phyloP scores from a whole-genome alignment of 129 eudicot genomes.

The Lactuca sativa region DNA sequence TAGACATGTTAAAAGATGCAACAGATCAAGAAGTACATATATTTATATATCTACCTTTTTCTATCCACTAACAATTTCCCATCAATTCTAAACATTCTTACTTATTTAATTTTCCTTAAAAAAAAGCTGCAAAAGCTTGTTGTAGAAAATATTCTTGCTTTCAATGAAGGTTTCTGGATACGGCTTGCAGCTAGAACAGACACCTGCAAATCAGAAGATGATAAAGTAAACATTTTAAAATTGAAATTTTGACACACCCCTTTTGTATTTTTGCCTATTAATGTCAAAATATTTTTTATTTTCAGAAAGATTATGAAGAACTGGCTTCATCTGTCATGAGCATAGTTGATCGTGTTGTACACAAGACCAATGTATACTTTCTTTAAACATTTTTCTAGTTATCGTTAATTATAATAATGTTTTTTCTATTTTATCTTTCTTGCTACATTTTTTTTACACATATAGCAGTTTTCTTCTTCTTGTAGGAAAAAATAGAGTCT shows the following conservation, averaged over 20 bases:
- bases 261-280: conserved; percentile 8
- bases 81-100: conserved; percentile 4
- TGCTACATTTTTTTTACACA: conserved; percentile 19
- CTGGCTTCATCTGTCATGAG: conserved; percentile 78
- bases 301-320: conserved; percentile 93
- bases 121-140: conserved; percentile 83
- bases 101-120: conserved; percentile 7
- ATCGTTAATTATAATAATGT: too few relatives aligned
- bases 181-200: conserved; percentile 97
- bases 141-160: conserved; percentile 89
- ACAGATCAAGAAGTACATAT: conserved; percentile 67
- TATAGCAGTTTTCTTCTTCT: conserved; percentile 35
- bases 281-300: conserved; percentile 16
- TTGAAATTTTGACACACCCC: conserved; percentile 18
- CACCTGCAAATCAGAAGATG: conserved; percentile 93
- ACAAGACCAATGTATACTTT: conserved; percentile 73
- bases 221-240: conserved; percentile 51
- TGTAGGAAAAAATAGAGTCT: conserved; percentile 89
- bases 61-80: conserved; percentile 1
- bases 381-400: conserved; percentile 28
- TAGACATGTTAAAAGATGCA: conserved; percentile 74
- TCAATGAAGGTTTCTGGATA: conserved; percentile 86
- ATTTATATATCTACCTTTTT: background rate
- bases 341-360: conserved; percentile 81
- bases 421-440: background rate